Base-by-base conservation (phyloP, 805 yeast genomes). In the Ogataea pilisensis region DNA sequence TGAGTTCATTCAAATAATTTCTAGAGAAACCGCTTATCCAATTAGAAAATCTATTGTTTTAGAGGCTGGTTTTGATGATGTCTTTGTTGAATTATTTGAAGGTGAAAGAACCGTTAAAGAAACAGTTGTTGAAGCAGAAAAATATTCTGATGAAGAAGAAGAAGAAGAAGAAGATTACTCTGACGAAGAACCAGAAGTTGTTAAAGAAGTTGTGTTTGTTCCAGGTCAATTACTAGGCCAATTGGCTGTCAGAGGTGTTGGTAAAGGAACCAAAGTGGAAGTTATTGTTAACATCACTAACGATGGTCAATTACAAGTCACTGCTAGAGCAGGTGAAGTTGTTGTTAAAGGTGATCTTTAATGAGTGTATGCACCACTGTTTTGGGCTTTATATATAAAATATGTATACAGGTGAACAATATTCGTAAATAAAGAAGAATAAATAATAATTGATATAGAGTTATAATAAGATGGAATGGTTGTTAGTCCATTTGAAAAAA, bases 11-110 rank as follows among this genome's bases (percentile, higher is more conserved):
- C 77, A 91, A 31, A 71, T 93, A 33, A 68, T 93, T 39, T 80
- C 84, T 45, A 76, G 80, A 38, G 91, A 89, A 69, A 86, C 98
- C 40, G 86, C 96, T 22, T 80, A 81, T 65, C 99, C 99, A 51
- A 85, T 87, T 59, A 85, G 87, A 68, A 85, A 82, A 67, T 69
- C 87, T 13, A 55, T 85, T 46, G 69, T 77, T 38, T 73, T 91
- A 53, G 72, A 76, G 49, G 76, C 78, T 54, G 80, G 82, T 38
- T 75, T 71, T 35, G 81, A 74, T 38, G 73, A 81, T 44, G 85
- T 80, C 32, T 68, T 80, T 39, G 64, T 93, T 46, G 80, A 82
- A 60, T 75, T 93, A 49, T 82, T 74, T 64, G 97, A 90, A 69
- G 96, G 93, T 65, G 82, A 83, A 64, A 78, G 90, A 60, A 77